phyloP scores from a whole-genome alignment of 192 early-diverging fungal species.

The Blastocladiella britannica region DNA sequence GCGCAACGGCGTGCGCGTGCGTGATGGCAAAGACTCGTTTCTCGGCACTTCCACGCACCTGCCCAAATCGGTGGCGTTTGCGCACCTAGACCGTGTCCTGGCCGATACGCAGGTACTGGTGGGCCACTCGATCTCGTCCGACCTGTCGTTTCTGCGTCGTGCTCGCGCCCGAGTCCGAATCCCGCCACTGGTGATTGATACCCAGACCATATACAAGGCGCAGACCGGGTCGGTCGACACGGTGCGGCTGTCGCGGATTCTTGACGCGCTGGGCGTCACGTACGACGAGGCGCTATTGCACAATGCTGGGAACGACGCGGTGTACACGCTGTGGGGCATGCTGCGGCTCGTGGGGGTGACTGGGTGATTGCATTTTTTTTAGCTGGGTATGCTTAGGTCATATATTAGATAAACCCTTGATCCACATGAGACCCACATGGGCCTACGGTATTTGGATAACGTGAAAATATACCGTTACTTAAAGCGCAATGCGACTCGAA shows the following conservation, averaged over 20 bases:
- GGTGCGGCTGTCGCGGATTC: not conserved
- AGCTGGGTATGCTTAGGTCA: no score
- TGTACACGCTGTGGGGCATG: not conserved
- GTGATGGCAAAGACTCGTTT: not conserved
- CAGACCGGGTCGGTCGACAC: not conserved
- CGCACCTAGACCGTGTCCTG: not conserved
- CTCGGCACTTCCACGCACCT: not conserved
- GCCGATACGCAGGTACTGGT: not conserved
- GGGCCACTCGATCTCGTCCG: not conserved
- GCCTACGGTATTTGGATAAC: no score
- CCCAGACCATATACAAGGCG: not conserved
- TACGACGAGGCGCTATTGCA: not conserved
- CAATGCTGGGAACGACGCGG: not conserved
- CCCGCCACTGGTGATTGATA: not conserved
- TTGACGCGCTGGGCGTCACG: not conserved
- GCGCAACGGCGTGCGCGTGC: not conserved
- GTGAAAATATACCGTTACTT: no score
- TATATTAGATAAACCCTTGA: no score
- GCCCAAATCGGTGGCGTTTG: not conserved
- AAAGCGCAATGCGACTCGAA: no score
- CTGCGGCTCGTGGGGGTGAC: no score
- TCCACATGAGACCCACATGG: no score
- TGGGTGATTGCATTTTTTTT: no score
- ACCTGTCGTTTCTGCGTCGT: not conserved
- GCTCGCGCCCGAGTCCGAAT: not conserved